Evolutionary conservation across 2,329 filamentous ascomycete species (phyloP).

Genomic region (Penicillium expansum): DNA sequence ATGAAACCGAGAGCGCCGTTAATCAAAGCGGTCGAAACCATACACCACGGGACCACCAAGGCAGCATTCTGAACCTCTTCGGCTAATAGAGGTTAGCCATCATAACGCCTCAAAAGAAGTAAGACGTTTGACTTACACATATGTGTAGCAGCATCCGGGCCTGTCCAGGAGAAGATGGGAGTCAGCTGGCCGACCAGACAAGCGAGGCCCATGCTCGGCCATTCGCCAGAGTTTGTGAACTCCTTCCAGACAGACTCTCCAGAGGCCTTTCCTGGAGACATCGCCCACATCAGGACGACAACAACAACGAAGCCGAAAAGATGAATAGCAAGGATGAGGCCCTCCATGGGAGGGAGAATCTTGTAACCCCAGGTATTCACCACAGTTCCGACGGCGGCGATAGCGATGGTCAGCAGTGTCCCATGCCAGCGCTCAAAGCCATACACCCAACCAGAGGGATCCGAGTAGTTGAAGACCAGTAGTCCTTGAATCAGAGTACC

Average conservation of each 20-base stretch:
- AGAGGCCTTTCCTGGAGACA: slow-evolving; percentile 24
- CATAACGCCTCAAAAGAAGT: not conserved
- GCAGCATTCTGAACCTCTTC: slow-evolving; percentile 53
- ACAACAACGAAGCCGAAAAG: slow-evolving; percentile 46
- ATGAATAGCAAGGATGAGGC: slow-evolving; percentile 51
- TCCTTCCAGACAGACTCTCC: slow-evolving; percentile 34
- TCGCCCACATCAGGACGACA: slow-evolving; percentile 37
- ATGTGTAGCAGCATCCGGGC: slow-evolving; percentile 36
- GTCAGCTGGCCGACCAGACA: slow-evolving; percentile 40
- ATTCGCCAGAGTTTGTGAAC: slow-evolving; percentile 39
- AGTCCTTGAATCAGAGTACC: slow-evolving; percentile 38
- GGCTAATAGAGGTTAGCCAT: slow-evolving; percentile 26
- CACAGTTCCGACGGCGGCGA: slow-evolving; percentile 47
- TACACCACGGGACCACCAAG: slow-evolving; percentile 48
- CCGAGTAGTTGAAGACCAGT: slow-evolving; percentile 33
- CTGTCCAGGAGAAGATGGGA: slow-evolving; percentile 28
- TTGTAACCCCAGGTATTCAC: slow-evolving; percentile 51
- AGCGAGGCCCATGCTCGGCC: slow-evolving; percentile 38
- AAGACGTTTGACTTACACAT: slow-evolving; percentile 25
- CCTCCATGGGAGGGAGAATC: slow-evolving; percentile 52
- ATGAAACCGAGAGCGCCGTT: slow-evolving; percentile 50
- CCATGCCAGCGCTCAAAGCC: slow-evolving; percentile 34
- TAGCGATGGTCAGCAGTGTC: slow-evolving; percentile 51
- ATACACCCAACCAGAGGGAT: slow-evolving; percentile 20
- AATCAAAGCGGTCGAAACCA: slow-evolving; percentile 48